A percentile compares a stretch with the other conserved stretches of the same genome.
Evolutionary conservation across 257 asterid species (phyloP).

Genomic region (Phtheirospermum japonicum): DNA sequence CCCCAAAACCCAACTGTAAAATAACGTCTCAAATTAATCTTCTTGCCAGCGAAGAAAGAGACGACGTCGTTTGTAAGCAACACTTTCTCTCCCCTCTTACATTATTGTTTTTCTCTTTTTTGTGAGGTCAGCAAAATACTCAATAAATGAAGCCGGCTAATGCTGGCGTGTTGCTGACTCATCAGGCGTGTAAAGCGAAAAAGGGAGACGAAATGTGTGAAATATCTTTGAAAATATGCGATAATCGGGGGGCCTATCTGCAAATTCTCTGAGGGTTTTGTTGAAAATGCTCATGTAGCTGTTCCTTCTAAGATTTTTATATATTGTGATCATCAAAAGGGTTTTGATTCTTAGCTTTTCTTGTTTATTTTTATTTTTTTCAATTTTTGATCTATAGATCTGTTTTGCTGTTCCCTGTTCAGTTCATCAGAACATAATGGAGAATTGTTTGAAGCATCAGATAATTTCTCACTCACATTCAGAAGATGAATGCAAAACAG

Average conservation of each 20-base stretch:
- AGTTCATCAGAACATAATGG: constrained; percentile 29
- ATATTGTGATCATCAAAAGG: neutral
- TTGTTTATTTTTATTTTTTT: neutral
- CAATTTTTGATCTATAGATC: neutral
- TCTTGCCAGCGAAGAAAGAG: constrained; percentile 21
- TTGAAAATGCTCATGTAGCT: neutral
- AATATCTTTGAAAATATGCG: neutral
- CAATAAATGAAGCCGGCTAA: neutral
- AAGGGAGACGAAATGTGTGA: neutral
- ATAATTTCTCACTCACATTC: constrained; percentile 20
- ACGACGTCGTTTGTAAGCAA: constrained; percentile 27
- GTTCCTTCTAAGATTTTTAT: neutral
- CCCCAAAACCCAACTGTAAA: no score
- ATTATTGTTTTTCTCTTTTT: constrained; percentile 1
- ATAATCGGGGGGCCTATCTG: constrained; percentile 11
- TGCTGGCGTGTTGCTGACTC: constrained; percentile 16
- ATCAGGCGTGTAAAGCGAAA: neutral
- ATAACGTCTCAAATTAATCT: neutral
- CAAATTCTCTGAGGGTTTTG: constrained; percentile 1
- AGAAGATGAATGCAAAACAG: constrained; percentile 22
- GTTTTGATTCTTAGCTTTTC: constrained; percentile 14
- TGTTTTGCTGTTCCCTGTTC: neutral
- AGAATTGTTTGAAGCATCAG: constrained; percentile 27
- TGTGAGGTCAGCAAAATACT: neutral
- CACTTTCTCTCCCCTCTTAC: neutral